phyloP scores from a whole-genome alignment of 345 rosid genomes.

The Noccaea bulbosa region DNA sequence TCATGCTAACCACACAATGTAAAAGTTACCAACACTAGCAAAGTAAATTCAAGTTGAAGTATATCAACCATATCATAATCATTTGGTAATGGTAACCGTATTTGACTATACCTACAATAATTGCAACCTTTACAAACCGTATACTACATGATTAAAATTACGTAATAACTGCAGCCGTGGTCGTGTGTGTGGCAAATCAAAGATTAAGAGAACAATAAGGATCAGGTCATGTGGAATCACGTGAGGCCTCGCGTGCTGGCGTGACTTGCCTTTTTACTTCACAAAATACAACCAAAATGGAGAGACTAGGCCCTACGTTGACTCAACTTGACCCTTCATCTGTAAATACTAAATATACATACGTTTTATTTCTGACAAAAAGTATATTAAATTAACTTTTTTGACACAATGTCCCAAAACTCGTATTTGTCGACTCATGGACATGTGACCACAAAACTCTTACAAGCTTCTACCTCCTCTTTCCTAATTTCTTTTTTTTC shows the following conservation, averaged over 20 bases:
- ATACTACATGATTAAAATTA: neutral
- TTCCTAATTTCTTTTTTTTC: neutral
- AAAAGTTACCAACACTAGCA: neutral
- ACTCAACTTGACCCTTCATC: slow-evolving; percentile 1
- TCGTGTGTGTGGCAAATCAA: neutral
- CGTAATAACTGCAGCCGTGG: neutral
- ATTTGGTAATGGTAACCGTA: neutral
- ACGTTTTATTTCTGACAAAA: slow-evolving; percentile 1
- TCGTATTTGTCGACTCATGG: slow-evolving; percentile 40
- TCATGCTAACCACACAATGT: too few species aligned
- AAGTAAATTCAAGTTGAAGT: neutral
- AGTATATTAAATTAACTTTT: neutral
- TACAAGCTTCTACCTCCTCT: neutral
- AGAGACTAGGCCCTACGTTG: slow-evolving; percentile 47
- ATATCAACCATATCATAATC: neutral
- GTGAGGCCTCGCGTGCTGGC: slow-evolving; percentile 57
- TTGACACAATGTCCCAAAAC: slow-evolving; percentile 27
- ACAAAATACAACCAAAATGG: slow-evolving; percentile 11
- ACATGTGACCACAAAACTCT: slow-evolving; percentile 41
- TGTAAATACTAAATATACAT: slow-evolving; percentile 16
- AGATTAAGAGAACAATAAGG: slow-evolving; percentile 8
- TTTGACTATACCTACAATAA: neutral
- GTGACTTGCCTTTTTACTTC: slow-evolving; percentile 45
- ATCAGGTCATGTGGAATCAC: slow-evolving; percentile 50
- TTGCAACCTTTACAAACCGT: neutral